phyloP scores from a whole-genome alignment of 805 yeast species.

The Candida palmyrensis region DNA sequence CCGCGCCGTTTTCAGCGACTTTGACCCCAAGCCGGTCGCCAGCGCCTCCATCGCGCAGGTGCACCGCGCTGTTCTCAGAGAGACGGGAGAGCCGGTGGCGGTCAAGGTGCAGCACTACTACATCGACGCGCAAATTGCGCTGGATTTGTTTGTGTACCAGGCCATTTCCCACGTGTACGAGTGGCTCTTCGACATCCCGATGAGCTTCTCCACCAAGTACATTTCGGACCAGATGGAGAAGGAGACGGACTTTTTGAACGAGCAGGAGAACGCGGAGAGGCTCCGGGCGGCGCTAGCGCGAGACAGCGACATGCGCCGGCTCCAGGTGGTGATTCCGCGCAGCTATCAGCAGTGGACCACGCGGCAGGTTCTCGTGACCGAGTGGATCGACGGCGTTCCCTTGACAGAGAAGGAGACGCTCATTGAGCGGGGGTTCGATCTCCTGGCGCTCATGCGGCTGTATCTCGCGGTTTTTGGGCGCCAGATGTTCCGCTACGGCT shows the following conservation, averaged over 20 bases:
- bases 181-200: constrained; percentile 58
- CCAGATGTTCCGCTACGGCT: constrained; percentile 63
- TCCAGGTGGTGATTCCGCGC: constrained; percentile 51
- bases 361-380: constrained; percentile 52
- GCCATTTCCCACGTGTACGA: constrained; percentile 49
- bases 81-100: constrained; percentile 54
- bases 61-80: constrained; percentile 45
- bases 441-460: constrained; percentile 40
- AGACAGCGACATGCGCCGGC: constrained; percentile 35
- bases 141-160: constrained; percentile 58
- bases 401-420: constrained; percentile 44
- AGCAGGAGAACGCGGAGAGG: constrained; percentile 46
- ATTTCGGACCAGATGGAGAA: constrained; percentile 51
- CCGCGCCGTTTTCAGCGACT: constrained; percentile 27
- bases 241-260: constrained; percentile 60
- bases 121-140: constrained; percentile 52
- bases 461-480: constrained; percentile 48
- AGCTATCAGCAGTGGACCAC: constrained; percentile 43
- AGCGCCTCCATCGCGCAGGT: constrained; percentile 76
- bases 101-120: constrained; percentile 64
- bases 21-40: constrained; percentile 57
- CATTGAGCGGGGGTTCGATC: constrained; percentile 32
- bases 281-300: constrained; percentile 31
- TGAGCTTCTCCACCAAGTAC: constrained; percentile 50
- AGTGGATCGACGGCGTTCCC: constrained; percentile 74